These are phyloP conservation scores for Globisporangium cylindrosporum DNA, from an alignment of 352 stramenopile genomes.

Conservation along the genomic window DNA sequence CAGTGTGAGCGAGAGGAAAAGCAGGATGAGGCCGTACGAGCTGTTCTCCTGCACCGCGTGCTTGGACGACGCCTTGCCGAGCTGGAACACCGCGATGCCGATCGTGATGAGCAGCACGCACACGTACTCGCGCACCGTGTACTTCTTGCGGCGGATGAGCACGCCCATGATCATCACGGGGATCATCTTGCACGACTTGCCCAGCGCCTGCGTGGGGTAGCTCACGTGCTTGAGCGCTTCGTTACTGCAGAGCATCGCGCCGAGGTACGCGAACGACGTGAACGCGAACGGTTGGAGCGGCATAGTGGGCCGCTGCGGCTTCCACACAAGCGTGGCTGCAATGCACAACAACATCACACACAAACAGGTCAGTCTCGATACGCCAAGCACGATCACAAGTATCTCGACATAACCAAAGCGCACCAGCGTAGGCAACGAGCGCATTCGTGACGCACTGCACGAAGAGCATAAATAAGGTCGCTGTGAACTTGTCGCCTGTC, in stretches of 20 bases:
- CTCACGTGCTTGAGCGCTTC: conserved; percentile 93
- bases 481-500: conserved; percentile 86
- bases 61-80: conserved; percentile 79
- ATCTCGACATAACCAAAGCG: background rate
- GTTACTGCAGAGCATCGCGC: conserved; percentile 91
- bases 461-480: conserved; percentile 91
- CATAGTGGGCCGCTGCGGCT: conserved; percentile 61
- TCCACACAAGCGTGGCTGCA: conserved; percentile 80
- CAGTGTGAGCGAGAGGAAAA: conserved; percentile 92
- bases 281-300: conserved; percentile 83
- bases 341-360: background rate
- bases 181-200: conserved; percentile 99
- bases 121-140: conserved; percentile 87
- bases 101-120: conserved; percentile 89
- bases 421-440: conserved; percentile 73
- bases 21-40: conserved; percentile 82
- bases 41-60: conserved; percentile 85
- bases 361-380: background rate
- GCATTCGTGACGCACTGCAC: conserved; percentile 91
- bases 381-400: background rate
- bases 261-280: conserved; percentile 87
- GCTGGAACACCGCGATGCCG: conserved; percentile 89
- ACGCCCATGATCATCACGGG: conserved; percentile 95
- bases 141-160: conserved; percentile 90
- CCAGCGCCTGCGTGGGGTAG: conserved; percentile 97